phyloP scores from a whole-genome alignment of 2,329 filamentous ascomycete genomes.

The Colletotrichum musicola region DNA sequence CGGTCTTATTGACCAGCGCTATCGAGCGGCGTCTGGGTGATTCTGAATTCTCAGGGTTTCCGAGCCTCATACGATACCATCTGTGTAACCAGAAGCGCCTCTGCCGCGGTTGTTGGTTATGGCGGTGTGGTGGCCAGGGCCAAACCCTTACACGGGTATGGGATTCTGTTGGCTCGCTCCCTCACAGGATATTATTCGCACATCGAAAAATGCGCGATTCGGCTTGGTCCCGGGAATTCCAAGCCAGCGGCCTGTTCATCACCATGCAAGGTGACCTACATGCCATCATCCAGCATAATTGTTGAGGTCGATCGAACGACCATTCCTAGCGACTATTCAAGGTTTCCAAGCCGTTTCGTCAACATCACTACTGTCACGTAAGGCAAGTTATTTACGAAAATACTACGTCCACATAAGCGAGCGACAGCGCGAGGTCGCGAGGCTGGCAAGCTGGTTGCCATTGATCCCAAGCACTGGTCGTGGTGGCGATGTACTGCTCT shows the following conservation, averaged over 20 bases:
- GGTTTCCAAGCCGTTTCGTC: background rate
- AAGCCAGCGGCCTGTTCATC: constrained; percentile 6
- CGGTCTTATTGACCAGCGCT: background rate
- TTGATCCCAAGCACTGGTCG: background rate
- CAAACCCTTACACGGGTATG: constrained; percentile 27
- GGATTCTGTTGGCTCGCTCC: constrained; percentile 14
- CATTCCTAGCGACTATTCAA: constrained; percentile 2
- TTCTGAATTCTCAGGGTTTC: background rate
- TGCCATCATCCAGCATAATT: constrained; percentile 35
- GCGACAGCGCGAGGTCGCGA: too few relatives aligned
- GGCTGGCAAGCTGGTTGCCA: background rate
- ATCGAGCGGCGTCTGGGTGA: background rate
- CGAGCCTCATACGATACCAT: background rate
- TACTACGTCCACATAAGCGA: background rate
- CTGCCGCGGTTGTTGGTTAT: constrained; percentile 7
- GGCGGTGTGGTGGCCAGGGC: constrained; percentile 23
- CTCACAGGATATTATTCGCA: background rate
- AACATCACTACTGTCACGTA: background rate
- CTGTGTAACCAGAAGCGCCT: constrained; percentile 1
- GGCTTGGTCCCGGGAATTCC: constrained; percentile 1
- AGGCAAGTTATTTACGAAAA: background rate
- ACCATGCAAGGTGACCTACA: constrained; percentile 32
- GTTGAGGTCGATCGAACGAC: constrained; percentile 27
- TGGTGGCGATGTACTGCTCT: constrained; percentile 4
- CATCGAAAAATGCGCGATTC: constrained; percentile 4